phyloP scores from a whole-genome alignment of 805 yeast species.

The Candida adriatica region DNA sequence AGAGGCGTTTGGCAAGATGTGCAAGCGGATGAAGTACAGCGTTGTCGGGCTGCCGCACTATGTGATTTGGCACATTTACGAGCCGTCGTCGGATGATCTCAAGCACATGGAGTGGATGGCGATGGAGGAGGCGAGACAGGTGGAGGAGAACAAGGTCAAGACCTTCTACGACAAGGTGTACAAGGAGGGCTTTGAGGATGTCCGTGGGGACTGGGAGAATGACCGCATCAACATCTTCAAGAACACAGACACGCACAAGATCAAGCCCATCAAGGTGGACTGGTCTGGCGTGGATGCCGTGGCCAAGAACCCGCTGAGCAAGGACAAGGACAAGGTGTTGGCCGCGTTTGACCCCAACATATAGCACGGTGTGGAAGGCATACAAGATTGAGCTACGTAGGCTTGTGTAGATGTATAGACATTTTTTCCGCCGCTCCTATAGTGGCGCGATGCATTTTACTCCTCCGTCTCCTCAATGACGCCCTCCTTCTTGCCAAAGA shows the following conservation, averaged over 20 bases:
- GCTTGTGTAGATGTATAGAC: too few species aligned
- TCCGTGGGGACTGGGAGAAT: slow-evolving; percentile 62
- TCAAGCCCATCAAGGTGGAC: slow-evolving; percentile 51
- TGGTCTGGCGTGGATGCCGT: slow-evolving; percentile 57
- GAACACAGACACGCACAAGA: slow-evolving; percentile 58
- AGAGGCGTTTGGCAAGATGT: slow-evolving; percentile 92
- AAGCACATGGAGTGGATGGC: slow-evolving; percentile 90
- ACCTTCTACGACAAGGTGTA: slow-evolving; percentile 65
- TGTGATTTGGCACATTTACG: slow-evolving; percentile 95
- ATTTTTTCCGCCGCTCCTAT: too few species aligned
- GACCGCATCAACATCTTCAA: slow-evolving; percentile 70
- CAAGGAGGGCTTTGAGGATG: slow-evolving; percentile 76
- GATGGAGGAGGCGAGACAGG: slow-evolving; percentile 62
- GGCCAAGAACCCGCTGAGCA: slow-evolving; percentile 15
- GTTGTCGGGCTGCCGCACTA: slow-evolving; percentile 93
- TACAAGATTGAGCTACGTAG: neutral
- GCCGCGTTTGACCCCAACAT: slow-evolving; percentile 25
- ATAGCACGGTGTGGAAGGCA: neutral
- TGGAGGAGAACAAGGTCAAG: slow-evolving; percentile 56
- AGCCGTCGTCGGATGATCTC: slow-evolving; percentile 90
- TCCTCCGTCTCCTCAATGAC: slow-evolving; percentile 9
- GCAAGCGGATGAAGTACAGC: slow-evolving; percentile 79
- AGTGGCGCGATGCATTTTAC: slow-evolving; percentile 19
- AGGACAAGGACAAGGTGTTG: slow-evolving; percentile 22
- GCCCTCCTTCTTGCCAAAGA: slow-evolving; percentile 15